Evolutionary conservation across 2,329 filamentous ascomycete genomes (phyloP), one percentile per base, ranked within the genome.

Genomic region (Pseudopithomyces chartarum): DNA sequence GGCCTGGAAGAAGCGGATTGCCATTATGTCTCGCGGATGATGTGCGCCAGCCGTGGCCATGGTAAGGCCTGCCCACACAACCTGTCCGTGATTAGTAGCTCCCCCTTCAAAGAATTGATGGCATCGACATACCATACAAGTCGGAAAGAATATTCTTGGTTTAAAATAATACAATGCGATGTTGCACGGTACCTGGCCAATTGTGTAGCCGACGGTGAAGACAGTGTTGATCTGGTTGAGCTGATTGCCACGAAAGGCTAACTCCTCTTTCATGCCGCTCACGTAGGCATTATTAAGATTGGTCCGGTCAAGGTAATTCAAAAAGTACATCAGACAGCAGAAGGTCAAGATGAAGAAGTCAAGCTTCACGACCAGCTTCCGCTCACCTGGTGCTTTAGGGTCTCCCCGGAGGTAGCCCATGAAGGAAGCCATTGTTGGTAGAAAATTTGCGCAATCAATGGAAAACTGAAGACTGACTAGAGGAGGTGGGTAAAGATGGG

Each of bases 341-440:
- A 87, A 87, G 0, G 83, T 85, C 43, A 88, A 70, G 62, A 87
- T 87, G 73, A 87, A 87, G 64, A 87, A 87, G 67, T 87, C 85
- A 46, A 87, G 84, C 74, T 85, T 87, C 39, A 78, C 79, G 6
- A 87, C 74, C 22, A 87, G 71, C 56, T 76, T 78, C 13, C 56
- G 57, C 17, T 63, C 61, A 23, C 53, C 59, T 26, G 57, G 54
- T 6, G 69, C 67, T 48, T 61, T 65, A 38, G 76, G 71, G 6
- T 70, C 70, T 36, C 74, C 71, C 11, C 70, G 68, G 32, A 77
- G 53, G 55, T 78, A 77, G 29, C 66, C 59, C 23, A 69, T 42
- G 55, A 75, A 66, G 52, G 66, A 67, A 13, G 63, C 58, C 71
- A 73, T 75, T 19, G 11, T 17, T 20, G 13, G 38, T 23, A 6